These are phyloP conservation scores for Phaffomyces thermotolerans DNA, from an alignment of 805 yeast species.

Conservation along the genomic window DNA sequence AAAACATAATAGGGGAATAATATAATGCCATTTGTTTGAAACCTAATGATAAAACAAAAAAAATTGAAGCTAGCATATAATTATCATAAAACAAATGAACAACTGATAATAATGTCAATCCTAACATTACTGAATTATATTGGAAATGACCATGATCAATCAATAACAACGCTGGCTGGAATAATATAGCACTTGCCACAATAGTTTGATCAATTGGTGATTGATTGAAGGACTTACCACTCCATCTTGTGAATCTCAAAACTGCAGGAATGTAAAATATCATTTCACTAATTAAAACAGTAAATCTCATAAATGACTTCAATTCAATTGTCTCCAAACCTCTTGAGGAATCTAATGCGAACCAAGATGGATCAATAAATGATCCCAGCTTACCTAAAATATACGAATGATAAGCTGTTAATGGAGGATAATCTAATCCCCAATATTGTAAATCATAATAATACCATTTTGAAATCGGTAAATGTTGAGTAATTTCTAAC, in stretches of 20 bases:
- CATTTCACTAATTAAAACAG: conserved; percentile 71
- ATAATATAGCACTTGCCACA: conserved; percentile 69
- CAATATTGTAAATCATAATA: conserved; percentile 84
- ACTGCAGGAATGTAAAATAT: conserved; percentile 75
- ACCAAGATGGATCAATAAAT: conserved; percentile 64
- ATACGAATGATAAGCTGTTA: conserved; percentile 91
- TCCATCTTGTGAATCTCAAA: conserved; percentile 59
- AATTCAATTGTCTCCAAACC: conserved; percentile 64
- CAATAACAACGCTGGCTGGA: conserved; percentile 75
- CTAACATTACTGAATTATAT: conserved; percentile 90
- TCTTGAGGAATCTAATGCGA: conserved; percentile 61
- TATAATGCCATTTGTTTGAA: conserved; percentile 96
- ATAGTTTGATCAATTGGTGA: conserved; percentile 71
- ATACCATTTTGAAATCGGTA: conserved; percentile 80
- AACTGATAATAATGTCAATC: conserved; percentile 65
- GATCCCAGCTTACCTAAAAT: conserved; percentile 67
- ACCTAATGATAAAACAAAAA: conserved; percentile 69
- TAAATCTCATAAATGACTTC: conserved; percentile 78
- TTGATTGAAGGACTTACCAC: conserved; percentile 51
- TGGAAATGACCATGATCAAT: conserved; percentile 98
- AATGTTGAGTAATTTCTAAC: conserved; percentile 81
- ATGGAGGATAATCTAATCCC: conserved; percentile 97
- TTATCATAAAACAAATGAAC: conserved; percentile 58
- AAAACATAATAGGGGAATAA: conserved; percentile 84
- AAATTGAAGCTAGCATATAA: conserved; percentile 59